Base-by-base conservation (phyloP, 441 rosid species). In the Euphorbia neoarborescens region DNA sequence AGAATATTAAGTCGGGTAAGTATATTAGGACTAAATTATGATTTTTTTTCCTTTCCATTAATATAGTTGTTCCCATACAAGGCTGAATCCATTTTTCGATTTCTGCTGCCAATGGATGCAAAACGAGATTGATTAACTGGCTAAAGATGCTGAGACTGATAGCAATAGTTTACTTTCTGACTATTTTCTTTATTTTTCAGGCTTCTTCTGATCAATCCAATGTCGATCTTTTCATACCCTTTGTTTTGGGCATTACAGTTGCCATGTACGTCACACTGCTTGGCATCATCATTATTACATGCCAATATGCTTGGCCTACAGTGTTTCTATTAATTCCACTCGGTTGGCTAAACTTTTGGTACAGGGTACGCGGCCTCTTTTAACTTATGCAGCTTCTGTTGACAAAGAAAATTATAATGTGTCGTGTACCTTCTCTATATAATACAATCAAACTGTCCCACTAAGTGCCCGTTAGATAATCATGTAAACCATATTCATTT, bases 281-380 rank as follows among this genome's bases (percentile, higher is more conserved):
- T 48, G 82, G 99, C 77, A 94, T 94, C 84, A 79, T 91, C 79
- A 80, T 91, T 64, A 84, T 94, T 77, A 90, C 92, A 12, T 94
- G 99, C 44, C 99, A 94, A 73, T 88, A 90, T 65, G 87, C 97
- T 70, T 94, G 99, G 99, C 99, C 99, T 5, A 94, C 90, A 1
- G 57, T 89, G 38, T 85, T 94, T 86, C 74, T 94, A 61, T 25
- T 94, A 35, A 79, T 91, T 73, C 99, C 97, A 0, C 96, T 94
- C 56, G 88, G 87, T 62, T 94, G 92, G 92, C 84, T 88, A 69
- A 94, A 94, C 81, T 59, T 81, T 67, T 91, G 96, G 97, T 91
- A 87, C 71, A 81, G 97, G 85, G 98, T 89, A 88, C 22, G 86
- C 38, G 14, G 38, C 54, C 60, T 40, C 54, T 6, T 19, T 64